Evolutionary conservation across 352 stramenopile species (phyloP).

Genomic region (Globisporangium ultimum): DNA sequence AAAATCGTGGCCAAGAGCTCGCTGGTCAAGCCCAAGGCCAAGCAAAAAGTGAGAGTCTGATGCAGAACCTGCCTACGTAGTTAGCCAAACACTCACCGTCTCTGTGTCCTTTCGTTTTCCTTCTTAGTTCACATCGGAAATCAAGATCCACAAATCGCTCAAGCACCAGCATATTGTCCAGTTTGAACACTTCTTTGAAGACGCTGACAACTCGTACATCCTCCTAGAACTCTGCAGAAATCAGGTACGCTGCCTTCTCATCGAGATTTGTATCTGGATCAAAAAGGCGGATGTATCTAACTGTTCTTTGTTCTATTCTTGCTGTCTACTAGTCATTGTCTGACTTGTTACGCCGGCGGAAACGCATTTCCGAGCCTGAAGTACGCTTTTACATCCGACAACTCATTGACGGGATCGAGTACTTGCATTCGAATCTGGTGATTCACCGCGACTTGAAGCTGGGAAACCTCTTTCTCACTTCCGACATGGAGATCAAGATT

Average conservation of each 20-base stretch:
- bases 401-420: constrained; percentile 91
- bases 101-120: constrained; percentile 32
- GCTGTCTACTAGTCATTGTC: constrained; percentile 85
- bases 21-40: constrained; percentile 94
- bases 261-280: neutral
- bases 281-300: neutral
- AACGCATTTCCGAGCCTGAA: constrained; percentile 94
- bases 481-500: constrained; percentile 95
- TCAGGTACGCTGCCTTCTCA: constrained; percentile 35
- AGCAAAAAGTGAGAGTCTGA: constrained; percentile 87
- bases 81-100: constrained; percentile 1
- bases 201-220: constrained; percentile 97
- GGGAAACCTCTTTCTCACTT: constrained; percentile 96
- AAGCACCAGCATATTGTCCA: constrained; percentile 94
- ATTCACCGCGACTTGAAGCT: constrained; percentile 99
- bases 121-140: constrained; percentile 90
- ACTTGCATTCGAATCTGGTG: constrained; percentile 93
- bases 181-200: constrained; percentile 99
- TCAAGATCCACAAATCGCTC: constrained; percentile 98
- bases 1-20: constrained; percentile 98
- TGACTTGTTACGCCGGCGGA: constrained; percentile 94
- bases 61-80: too few relatives aligned
- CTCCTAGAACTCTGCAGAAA: constrained; percentile 97
- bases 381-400: constrained; percentile 92
- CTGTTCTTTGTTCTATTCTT: constrained; percentile 2